Base-by-base conservation (phyloP, 495 filamentous ascomycete species). In the Xylaria palmicola region DNA sequence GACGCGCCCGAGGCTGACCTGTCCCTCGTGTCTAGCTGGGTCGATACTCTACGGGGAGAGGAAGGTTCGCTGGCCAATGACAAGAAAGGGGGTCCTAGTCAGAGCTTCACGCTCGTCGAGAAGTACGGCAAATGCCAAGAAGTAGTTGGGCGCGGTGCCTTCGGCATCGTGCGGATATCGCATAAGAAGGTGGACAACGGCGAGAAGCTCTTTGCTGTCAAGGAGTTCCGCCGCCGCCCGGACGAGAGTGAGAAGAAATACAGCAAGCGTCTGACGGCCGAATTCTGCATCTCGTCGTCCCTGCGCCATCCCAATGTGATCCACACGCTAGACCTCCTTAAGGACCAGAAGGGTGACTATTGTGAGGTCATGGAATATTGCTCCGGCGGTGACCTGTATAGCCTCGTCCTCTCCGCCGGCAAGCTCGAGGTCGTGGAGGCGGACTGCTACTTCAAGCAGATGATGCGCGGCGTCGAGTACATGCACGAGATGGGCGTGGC, bases 341-440 rank as follows among this genome's bases (percentile, higher is more conserved):
- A 95, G 75, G 94, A 98, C 71, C 86, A 93, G 54, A 99, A 98
- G 75, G 94, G 95, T 59, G 93, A 97, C 73, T 98, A 94, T 76
- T 99, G 94, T 78, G 94, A 99, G 75, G 94, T 98, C 29, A 99
- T 99, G 94, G 94, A 99, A 74, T 99, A 93, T 74, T 98, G 95
- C 70, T 91, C 93, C 32, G 94, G 94, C 55, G 94, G 94, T 36
- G 94, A 99, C 76, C 83, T 99, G 20, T 99, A 99, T 75, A 96
- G 92, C 0, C 81, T 99, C 20, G 89, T 98, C 24, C 86, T 99
- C 45, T 85, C 93, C 10, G 91, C 93, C 22, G 92, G 91, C 27
- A 96, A 96, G 71, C 84, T 99, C 48, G 94, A 98, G 67, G 93
- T 96, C 57, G 73, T 82, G 40, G 94, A 99, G 73, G 94, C 94